Percentiles rank a stretch among this genome's conserved stretches.
Conservation (phyloP, 2,329 filamentous ascomycete species). For the Colletotrichum siamense region DNA sequence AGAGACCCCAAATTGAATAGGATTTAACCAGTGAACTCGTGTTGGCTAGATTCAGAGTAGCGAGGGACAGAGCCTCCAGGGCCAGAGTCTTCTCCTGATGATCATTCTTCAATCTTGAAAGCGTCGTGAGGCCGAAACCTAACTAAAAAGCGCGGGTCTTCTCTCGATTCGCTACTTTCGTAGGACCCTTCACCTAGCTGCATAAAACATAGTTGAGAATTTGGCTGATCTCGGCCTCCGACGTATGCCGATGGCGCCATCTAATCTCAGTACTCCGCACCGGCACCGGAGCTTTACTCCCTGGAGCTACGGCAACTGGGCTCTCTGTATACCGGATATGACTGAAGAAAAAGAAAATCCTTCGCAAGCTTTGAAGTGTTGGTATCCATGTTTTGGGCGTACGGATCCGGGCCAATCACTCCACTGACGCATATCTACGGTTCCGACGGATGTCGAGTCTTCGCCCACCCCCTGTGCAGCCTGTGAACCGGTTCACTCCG, state of each 20-base stretch:
- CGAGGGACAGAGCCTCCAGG: not conserved
- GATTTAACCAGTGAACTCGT: not conserved
- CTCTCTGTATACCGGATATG: not conserved
- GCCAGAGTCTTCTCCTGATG: not conserved
- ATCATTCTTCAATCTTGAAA: not conserved
- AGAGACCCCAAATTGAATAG: not conserved
- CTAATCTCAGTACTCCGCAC: not conserved
- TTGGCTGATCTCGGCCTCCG: not conserved
- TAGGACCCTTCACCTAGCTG: not conserved
- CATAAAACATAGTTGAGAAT: not conserved
- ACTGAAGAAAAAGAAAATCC: not conserved
- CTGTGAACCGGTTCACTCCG: not conserved
- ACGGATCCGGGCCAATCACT: not conserved
- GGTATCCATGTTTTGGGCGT: not conserved
- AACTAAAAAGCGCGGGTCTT: fast-evolving
- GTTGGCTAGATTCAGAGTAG: not conserved
- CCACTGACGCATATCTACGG: not conserved
- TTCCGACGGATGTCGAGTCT: not conserved
- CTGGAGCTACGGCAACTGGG: not conserved
- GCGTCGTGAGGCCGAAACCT: not conserved
- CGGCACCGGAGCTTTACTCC: not conserved
- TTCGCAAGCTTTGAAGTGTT: not conserved
- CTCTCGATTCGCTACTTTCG: fast-evolving
- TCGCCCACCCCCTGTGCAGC: not conserved
- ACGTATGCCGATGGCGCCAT: not conserved